Percentiles rank a stretch among this genome's conserved stretches.
phyloP scores from a whole-genome alignment of 805 yeast species.

The Starmerella gropengiesseri region DNA sequence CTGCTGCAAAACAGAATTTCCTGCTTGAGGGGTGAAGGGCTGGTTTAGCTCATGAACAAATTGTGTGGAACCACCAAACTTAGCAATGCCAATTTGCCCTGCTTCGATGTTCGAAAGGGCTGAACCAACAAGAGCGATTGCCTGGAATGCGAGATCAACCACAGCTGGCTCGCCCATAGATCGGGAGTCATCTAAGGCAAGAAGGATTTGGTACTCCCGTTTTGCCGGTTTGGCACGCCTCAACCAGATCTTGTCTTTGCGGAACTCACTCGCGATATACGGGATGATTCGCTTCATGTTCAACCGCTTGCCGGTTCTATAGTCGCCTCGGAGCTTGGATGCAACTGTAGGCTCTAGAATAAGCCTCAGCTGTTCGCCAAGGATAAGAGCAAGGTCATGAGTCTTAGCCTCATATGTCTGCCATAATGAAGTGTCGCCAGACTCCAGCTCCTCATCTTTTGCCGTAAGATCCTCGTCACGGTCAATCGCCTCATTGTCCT shows the following conservation, averaged over 20 bases:
- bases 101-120: conserved; percentile 90
- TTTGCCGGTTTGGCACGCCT: conserved; percentile 95
- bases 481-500: conserved; percentile 7
- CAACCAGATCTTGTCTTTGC: conserved; percentile 97
- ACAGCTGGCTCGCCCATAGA: conserved; percentile 93
- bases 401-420: conserved; percentile 71
- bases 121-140: conserved; percentile 85
- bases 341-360: conserved; percentile 93
- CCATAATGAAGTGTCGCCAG: conserved; percentile 45
- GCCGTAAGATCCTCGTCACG: no score
- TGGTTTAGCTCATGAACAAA: conserved; percentile 83
- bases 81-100: conserved; percentile 81
- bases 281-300: conserved; percentile 97
- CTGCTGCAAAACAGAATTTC: conserved; percentile 73
- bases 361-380: conserved; percentile 85
- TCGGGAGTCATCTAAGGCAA: conserved; percentile 92
- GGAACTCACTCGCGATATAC: conserved; percentile 92
- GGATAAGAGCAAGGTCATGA: conserved; percentile 71
- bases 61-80: conserved; percentile 74
- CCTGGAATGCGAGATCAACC: conserved; percentile 84
- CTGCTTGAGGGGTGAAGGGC: conserved; percentile 74
- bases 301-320: conserved; percentile 90
- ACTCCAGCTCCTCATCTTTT: background rate
- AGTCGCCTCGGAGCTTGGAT: conserved; percentile 91
- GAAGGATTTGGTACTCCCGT: conserved; percentile 94